phyloP scores from a whole-genome alignment of 768 basidiomycete genomes.

The Auricularia heimuer region DNA sequence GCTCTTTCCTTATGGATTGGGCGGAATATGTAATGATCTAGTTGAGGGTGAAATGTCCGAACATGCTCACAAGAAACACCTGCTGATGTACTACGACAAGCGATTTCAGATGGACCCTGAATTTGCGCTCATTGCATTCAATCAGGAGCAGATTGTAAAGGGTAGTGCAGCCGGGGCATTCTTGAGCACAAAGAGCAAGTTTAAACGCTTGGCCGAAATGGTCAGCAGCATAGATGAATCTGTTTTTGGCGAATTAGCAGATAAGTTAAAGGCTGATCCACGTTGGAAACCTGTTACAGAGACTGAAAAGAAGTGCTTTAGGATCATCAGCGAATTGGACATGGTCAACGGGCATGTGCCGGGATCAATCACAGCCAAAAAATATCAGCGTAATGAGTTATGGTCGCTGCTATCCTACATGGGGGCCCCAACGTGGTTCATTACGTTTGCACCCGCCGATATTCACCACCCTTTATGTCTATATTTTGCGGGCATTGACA shows the following conservation, averaged over 20 bases:
- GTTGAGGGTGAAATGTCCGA: background rate
- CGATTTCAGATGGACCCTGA: conserved; percentile 29
- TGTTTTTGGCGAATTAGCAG: conserved; percentile 24
- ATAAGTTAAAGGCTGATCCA: conserved; percentile 22
- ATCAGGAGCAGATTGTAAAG: conserved; percentile 28
- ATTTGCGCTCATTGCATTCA: conserved; percentile 31
- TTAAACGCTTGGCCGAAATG: conserved; percentile 19
- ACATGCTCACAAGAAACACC: conserved; percentile 17
- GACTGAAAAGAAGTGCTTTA: conserved; percentile 1
- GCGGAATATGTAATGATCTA: background rate
- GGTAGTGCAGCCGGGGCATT: conserved; percentile 19
- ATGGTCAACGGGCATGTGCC: conserved; percentile 4
- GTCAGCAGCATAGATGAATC: conserved; percentile 24
- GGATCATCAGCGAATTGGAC: background rate
- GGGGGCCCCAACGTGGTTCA: conserved; percentile 18
- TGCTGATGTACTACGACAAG: conserved; percentile 32
- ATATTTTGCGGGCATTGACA: conserved; percentile 22
- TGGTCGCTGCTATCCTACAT: background rate
- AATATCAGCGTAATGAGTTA: conserved; percentile 13
- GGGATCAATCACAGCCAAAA: conserved; percentile 18
- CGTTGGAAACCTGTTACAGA: background rate
- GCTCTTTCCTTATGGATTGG: conserved; percentile 5
- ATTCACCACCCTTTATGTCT: conserved; percentile 23
- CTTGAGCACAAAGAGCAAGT: conserved; percentile 18
- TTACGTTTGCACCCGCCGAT: conserved; percentile 26